These are phyloP conservation scores for Gaultheria prostrata DNA, from an alignment of 148 eudicot species.

Conservation along the genomic window DNA sequence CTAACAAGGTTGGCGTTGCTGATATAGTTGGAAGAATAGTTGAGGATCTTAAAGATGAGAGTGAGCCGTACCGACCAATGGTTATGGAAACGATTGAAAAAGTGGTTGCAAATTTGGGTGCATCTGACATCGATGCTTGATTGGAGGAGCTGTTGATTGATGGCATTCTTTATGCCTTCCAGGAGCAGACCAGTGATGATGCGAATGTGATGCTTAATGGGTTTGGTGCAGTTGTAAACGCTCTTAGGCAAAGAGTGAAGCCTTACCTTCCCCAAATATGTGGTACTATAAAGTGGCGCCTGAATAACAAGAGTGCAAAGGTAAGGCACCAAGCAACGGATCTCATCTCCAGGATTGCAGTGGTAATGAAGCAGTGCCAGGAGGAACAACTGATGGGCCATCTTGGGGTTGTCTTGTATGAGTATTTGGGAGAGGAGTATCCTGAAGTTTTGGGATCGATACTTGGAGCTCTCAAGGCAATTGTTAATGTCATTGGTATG, in stretches of 20 bases:
- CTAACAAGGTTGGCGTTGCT: slow-evolving; percentile 94
- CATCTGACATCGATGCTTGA: slow-evolving; percentile 90
- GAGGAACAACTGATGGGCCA: slow-evolving; percentile 99
- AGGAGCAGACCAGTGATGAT: slow-evolving; percentile 97
- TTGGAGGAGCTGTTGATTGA: slow-evolving; percentile 94
- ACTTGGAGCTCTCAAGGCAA: slow-evolving; percentile 87
- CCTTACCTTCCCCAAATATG: slow-evolving; percentile 97
- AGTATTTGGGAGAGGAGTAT: slow-evolving; percentile 91
- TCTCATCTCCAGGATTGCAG: slow-evolving; percentile 85
- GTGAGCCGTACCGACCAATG: slow-evolving; percentile 96
- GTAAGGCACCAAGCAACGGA: slow-evolving; percentile 98
- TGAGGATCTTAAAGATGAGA: slow-evolving; percentile 96
- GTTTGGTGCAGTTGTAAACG: slow-evolving; percentile 92
- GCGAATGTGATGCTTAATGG: slow-evolving; percentile 99
- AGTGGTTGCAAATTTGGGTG: slow-evolving; percentile 86
- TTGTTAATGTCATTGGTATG: slow-evolving; percentile 96
- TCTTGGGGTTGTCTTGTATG: slow-evolving; percentile 90
- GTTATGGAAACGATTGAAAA: slow-evolving; percentile 99
- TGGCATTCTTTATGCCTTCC: slow-evolving; percentile 94
- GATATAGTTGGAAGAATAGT: slow-evolving; percentile 92
- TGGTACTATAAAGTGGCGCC: slow-evolving; percentile 97
- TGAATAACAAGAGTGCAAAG: slow-evolving; percentile 97
- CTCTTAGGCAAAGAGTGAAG: slow-evolving; percentile 91
- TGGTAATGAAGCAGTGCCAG: slow-evolving; percentile 95
- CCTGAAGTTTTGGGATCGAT: slow-evolving; percentile 97